phyloP scores from a whole-genome alignment of 768 basidiomycete genomes.

The Paxillus involutus region DNA sequence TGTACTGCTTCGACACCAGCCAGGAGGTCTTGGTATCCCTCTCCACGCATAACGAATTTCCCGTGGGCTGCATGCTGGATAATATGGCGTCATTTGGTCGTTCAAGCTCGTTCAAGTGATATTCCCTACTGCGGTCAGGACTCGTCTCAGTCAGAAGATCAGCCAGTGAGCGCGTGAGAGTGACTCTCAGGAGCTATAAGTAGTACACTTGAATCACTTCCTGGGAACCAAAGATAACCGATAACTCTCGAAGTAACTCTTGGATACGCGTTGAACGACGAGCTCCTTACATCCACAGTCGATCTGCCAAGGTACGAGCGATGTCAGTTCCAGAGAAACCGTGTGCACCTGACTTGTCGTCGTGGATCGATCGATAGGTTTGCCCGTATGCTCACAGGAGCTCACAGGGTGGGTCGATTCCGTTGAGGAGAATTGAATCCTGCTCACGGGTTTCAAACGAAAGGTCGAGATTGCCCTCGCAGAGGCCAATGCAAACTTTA shows the following conservation, averaged over 20 bases:
- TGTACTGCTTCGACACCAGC: slow-evolving; percentile 50
- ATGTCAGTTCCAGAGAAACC: neutral
- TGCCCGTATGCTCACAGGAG: slow-evolving; percentile 67
- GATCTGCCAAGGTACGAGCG: slow-evolving; percentile 42
- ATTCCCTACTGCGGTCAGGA: too few species aligned
- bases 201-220: neutral
- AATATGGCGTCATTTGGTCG: too few species aligned
- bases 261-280: slow-evolving; percentile 1
- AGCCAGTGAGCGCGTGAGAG: too few species aligned
- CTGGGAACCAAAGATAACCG: neutral
- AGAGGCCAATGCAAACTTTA: slow-evolving; percentile 51
- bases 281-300: slow-evolving; percentile 15
- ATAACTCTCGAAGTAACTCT: too few species aligned
- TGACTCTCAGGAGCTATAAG: neutral
- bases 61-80: slow-evolving; percentile 38
- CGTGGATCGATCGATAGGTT: slow-evolving; percentile 31
- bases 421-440: neutral
- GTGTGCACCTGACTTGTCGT: neutral
- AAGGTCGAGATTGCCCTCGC: slow-evolving; percentile 63
- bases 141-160: neutral
- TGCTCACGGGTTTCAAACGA: neutral
- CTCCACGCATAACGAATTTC: slow-evolving; percentile 38
- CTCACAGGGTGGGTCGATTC: slow-evolving; percentile 39
- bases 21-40: slow-evolving; percentile 41
- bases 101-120: too few species aligned